Percentiles rank a stretch among this genome's conserved stretches.
Conservation (phyloP, 768 basidiomycete genomes). For the Tricholoma saponaceum region DNA sequence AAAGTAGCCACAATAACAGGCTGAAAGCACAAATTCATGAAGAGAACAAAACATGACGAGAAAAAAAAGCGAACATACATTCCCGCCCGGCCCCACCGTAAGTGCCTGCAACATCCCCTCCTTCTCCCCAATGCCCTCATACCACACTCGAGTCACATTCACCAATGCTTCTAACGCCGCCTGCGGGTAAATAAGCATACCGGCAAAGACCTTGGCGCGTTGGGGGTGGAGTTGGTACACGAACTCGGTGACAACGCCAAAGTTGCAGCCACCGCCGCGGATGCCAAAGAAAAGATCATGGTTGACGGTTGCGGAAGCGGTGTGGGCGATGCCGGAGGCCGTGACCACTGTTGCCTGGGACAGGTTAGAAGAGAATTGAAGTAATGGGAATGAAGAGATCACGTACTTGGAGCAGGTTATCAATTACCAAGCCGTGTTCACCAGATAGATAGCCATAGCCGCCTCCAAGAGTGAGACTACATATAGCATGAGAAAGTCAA, state of each 20-base stretch:
- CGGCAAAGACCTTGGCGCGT: slow-evolving; percentile 41
- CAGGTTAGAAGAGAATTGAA: not conserved
- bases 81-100: slow-evolving; percentile 32
- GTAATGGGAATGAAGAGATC: too few species aligned
- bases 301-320: slow-evolving; percentile 30
- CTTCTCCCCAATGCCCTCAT: slow-evolving; percentile 27
- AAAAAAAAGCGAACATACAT: too few species aligned
- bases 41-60: slow-evolving; percentile 3
- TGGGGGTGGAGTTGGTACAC: slow-evolving; percentile 45
- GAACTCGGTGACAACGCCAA: slow-evolving; percentile 55
- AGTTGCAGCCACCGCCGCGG: slow-evolving; percentile 50
- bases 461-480: slow-evolving; percentile 48
- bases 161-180: slow-evolving; percentile 27
- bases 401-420: slow-evolving; percentile 39
- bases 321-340: slow-evolving; percentile 10
- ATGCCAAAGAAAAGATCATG: slow-evolving; percentile 50
- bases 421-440: slow-evolving; percentile 42
- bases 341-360: slow-evolving; percentile 16
- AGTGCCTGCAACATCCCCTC: slow-evolving; percentile 35
- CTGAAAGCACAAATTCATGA: slow-evolving; percentile 19
- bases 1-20: slow-evolving; percentile 30
- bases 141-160: slow-evolving; percentile 33
- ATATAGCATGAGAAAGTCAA: not conserved
- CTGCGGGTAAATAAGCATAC: slow-evolving; percentile 31
- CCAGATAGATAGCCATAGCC: slow-evolving; percentile 53